A percentile compares a stretch with the other conserved stretches of the same genome.
phyloP scores from a whole-genome alignment of 345 rosid species.

The Citrus mangshanensis region DNA sequence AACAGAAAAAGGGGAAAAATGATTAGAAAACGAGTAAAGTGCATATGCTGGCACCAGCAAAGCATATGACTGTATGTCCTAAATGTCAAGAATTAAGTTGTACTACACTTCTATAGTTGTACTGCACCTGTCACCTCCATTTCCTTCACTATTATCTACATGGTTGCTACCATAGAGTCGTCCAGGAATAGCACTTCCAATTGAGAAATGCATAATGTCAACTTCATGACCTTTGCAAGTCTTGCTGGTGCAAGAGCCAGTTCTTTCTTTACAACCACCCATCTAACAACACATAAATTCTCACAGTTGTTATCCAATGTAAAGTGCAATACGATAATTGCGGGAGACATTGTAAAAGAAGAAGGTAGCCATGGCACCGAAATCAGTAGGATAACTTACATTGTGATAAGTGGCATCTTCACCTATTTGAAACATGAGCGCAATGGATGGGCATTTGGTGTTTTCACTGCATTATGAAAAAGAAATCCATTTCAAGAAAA shows the following conservation, averaged over 20 bases:
- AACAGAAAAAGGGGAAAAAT: background rate
- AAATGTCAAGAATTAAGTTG: slow-evolving; percentile 13
- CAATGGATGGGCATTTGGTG: slow-evolving; percentile 76
- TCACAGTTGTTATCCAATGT: slow-evolving; percentile 12
- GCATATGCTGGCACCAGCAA: background rate
- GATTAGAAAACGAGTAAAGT: background rate
- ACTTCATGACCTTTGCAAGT: slow-evolving; percentile 95
- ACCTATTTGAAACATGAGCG: slow-evolving; percentile 95
- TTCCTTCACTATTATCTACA: slow-evolving; percentile 69
- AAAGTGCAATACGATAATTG: background rate
- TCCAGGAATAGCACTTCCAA: slow-evolving; percentile 96
- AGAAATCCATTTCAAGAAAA: slow-evolving; percentile 11
- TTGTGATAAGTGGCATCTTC: slow-evolving; percentile 78
- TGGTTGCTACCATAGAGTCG: slow-evolving; percentile 91
- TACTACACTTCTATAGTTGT: slow-evolving; percentile 1
- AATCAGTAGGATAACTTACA: slow-evolving; percentile 41
- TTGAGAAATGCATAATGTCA: slow-evolving; percentile 98
- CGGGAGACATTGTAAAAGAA: background rate
- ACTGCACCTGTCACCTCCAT: slow-evolving; percentile 89
- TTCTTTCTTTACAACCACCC: slow-evolving; percentile 88
- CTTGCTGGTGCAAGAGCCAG: slow-evolving; percentile 69
- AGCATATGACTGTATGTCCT: background rate
- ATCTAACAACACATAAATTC: slow-evolving; percentile 44
- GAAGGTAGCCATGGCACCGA: background rate
- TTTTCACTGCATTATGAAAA: slow-evolving; percentile 52